A percentile compares a stretch with the other conserved stretches of the same genome.
Conservation (phyloP, 148 eudicot species). For the Vaccinium myrtillus region DNA sequence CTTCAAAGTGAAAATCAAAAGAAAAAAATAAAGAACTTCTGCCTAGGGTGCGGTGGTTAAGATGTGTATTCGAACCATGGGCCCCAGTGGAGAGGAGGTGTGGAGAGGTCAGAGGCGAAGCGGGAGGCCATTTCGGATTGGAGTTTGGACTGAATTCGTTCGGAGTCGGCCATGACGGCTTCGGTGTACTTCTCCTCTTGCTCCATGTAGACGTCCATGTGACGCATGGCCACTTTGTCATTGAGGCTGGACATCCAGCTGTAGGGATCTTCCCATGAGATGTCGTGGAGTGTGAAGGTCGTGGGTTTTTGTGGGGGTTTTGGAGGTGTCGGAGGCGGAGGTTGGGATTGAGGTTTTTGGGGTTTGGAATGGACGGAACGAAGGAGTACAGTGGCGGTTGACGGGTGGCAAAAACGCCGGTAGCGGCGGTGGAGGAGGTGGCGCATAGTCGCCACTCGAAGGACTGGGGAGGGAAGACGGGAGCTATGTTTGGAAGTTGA, state of each 20-base stretch:
- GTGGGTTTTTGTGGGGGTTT: constrained; percentile 67
- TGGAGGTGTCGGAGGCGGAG: constrained; percentile 33
- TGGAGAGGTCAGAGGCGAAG: constrained; percentile 64
- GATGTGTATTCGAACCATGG: constrained; percentile 54
- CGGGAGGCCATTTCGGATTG: constrained; percentile 87
- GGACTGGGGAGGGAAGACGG: neutral
- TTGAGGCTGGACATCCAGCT: constrained; percentile 85
- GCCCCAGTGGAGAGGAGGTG: constrained; percentile 89
- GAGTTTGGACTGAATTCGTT: constrained; percentile 59
- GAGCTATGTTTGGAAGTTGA: too few species aligned
- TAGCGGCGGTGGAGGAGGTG: constrained; percentile 32
- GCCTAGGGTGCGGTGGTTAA: neutral
- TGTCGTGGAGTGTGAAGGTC: constrained; percentile 47
- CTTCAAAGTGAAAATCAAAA: too few species aligned
- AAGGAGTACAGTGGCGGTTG: constrained; percentile 12
- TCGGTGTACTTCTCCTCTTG: constrained; percentile 96
- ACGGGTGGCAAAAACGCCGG: constrained; percentile 11
- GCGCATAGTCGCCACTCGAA: constrained; percentile 32
- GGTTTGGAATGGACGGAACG: constrained; percentile 43
- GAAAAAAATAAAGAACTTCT: too few species aligned
- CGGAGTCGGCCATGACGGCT: constrained; percentile 69
- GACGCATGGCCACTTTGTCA: constrained; percentile 91
- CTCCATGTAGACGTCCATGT: constrained; percentile 91
- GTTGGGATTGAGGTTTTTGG: constrained; percentile 34
- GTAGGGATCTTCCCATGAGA: constrained; percentile 80